Conservation (phyloP, 495 filamentous ascomycete genomes). For the Xylaria venustula region DNA sequence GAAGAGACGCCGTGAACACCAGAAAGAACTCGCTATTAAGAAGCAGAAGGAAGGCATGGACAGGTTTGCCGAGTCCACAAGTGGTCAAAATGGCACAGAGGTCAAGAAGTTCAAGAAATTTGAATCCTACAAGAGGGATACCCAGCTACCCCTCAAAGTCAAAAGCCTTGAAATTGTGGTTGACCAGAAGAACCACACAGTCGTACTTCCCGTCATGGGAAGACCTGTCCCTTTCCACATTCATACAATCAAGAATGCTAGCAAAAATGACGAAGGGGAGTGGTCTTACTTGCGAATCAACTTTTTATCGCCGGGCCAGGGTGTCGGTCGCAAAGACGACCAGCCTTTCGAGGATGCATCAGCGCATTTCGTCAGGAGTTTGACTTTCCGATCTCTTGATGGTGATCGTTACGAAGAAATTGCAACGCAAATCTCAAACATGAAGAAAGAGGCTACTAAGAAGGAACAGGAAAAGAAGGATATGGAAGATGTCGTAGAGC, state of each 20-base stretch:
- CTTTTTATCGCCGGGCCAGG: conserved; percentile 94
- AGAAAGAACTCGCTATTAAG: conserved; percentile 82
- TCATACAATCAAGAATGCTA: conserved; percentile 97
- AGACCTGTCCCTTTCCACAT: conserved; percentile 98
- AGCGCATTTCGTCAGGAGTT: conserved; percentile 91
- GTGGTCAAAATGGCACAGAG: conserved; percentile 82
- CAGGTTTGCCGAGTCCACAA: conserved; percentile 75
- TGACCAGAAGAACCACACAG: conserved; percentile 82
- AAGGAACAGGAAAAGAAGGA: conserved; percentile 98
- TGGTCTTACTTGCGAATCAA: conserved; percentile 95
- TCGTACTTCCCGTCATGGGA: conserved; percentile 95
- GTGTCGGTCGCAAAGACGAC: conserved; percentile 96
- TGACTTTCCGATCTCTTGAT: conserved; percentile 91
- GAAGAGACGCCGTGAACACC: conserved; percentile 81
- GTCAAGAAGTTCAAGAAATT: conserved; percentile 98
- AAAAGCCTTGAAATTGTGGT: conserved; percentile 85
- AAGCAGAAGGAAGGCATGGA: conserved; percentile 86
- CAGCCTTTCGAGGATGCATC: conserved; percentile 96
- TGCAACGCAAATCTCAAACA: conserved; percentile 83
- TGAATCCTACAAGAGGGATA: conserved; percentile 98
- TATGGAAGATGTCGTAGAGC: conserved; percentile 99
- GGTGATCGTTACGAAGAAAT: conserved; percentile 84
- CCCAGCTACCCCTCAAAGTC: conserved; percentile 81
- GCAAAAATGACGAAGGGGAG: conserved; percentile 92
- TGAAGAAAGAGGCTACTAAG: conserved; percentile 86